A percentile compares a stretch with the other conserved stretches of the same genome.
These are phyloP conservation scores for Phanerochaete sordida DNA, from an alignment of 768 basidiomycete genomes.

Conservation along the genomic window DNA sequence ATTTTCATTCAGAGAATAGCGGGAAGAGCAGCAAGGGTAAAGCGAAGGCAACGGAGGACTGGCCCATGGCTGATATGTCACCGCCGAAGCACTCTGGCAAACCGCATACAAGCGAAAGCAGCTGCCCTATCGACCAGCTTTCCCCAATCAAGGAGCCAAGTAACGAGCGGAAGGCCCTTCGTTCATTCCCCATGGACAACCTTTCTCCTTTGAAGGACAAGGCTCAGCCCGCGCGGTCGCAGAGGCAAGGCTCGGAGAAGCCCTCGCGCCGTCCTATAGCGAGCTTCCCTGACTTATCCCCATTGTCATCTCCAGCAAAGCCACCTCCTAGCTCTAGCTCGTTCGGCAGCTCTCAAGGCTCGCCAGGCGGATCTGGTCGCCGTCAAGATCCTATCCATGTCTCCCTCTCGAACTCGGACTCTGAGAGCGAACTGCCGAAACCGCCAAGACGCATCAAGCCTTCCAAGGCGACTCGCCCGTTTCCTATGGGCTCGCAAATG, in stretches of 20 bases:
- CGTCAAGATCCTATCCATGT: background rate
- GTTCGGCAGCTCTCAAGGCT: background rate
- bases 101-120: background rate
- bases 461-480: constrained; percentile 29
- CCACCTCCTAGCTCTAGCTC: background rate
- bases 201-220: background rate
- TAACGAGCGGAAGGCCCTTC: background rate
- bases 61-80: constrained; percentile 5
- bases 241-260: no score
- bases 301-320: constrained; percentile 8
- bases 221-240: no score
- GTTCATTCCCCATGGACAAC: constrained; percentile 4
- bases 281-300: background rate
- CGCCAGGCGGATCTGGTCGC: background rate
- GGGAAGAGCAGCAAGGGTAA: constrained; percentile 1
- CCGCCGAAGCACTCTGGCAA: background rate
- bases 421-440: background rate
- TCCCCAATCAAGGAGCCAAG: constrained; percentile 1
- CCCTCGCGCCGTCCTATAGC: background rate
- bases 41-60: background rate
- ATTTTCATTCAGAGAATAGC: background rate
- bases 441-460: background rate
- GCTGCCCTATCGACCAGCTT: background rate
- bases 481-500: constrained; percentile 48
- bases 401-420: background rate